Evolutionary conservation across 768 basidiomycete genomes (phyloP), one percentile per base, ranked within the genome.

Genomic region (Cystobasidium ongulense): DNA sequence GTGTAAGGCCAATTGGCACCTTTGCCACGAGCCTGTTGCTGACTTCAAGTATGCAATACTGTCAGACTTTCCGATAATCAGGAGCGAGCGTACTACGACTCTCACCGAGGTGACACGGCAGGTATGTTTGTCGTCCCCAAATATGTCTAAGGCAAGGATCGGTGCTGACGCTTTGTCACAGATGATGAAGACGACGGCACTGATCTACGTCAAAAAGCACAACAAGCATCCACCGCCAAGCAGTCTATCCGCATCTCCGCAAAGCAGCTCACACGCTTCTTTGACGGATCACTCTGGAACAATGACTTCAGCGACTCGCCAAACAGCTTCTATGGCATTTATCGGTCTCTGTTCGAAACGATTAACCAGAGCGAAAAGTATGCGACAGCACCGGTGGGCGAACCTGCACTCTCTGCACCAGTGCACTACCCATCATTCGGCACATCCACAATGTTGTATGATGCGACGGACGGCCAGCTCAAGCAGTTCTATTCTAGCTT

Each of bases 71-170:
- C 91, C 77, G 95, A 97, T 81, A 91, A 94, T 74, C 92, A 97
- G 90, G 95, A 98, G 85, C 85, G 96, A 77, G 93, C 96, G 53
- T 99, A 93, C 91, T 99, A 99, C 81, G 96, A 99, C 81, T 88
- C 88, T 3, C 95, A 98, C 59, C 57, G 76, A 3, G 77, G 79
- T 21, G 73, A 79, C 13, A 54, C 78, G 38, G 35, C 39, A 7
- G 31, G 63, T 5, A 71, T 11, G 46, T n/a, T 21, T n/a, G n/a
- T n/a, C n/a, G n/a, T n/a, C n/a, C n/a, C n/a, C n/a, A n/a, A n/a
- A n/a, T n/a, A n/a, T n/a, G n/a, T n/a, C n/a, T n/a, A n/a, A n/a
- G n/a, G n/a, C n/a, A n/a, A n/a, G n/a, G n/a, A n/a, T n/a, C n/a
- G 39, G 38, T 61, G 29, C 33, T 59, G 23, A 57, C 29, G 62